Evolutionary conservation across 345 rosid species (phyloP).

Genomic region (Tarenaya hassleriana): DNA sequence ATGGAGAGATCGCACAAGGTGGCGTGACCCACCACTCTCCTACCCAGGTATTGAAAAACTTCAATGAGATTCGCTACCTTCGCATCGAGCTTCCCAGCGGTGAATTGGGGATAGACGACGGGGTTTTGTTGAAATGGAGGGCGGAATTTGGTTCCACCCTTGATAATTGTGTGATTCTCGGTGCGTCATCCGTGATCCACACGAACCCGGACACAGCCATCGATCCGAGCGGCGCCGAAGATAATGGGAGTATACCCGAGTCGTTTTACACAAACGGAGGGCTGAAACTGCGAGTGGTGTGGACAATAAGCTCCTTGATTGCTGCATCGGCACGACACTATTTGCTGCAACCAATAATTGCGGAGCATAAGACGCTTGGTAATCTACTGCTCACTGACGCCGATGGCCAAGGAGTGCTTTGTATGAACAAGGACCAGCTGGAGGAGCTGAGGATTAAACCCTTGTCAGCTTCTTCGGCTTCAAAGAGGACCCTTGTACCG

Average conservation of each 20-base stretch:
- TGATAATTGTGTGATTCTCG: slow-evolving; percentile 86
- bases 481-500: slow-evolving; percentile 92
- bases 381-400: slow-evolving; percentile 71
- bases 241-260: slow-evolving; percentile 85
- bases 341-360: slow-evolving; percentile 80
- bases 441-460: slow-evolving; percentile 94
- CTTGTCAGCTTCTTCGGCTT: slow-evolving; percentile 82
- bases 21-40: slow-evolving; percentile 99
- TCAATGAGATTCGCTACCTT: slow-evolving; percentile 75
- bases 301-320: slow-evolving; percentile 93
- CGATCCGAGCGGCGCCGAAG: slow-evolving; percentile 35
- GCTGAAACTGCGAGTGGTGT: slow-evolving; percentile 83
- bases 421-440: slow-evolving; percentile 82
- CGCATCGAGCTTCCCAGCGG: slow-evolving; percentile 89
- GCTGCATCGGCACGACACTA: slow-evolving; percentile 96
- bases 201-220: slow-evolving; percentile 3
- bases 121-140: slow-evolving; percentile 75
- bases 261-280: slow-evolving; percentile 94
- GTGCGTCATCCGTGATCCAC: slow-evolving; percentile 60
- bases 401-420: slow-evolving; percentile 84
- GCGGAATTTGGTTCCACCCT: slow-evolving; percentile 96
- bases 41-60: slow-evolving; percentile 79
- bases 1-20: slow-evolving; percentile 58
- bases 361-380: slow-evolving; percentile 80
- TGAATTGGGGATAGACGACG: slow-evolving; percentile 81